Evolutionary conservation across 179 eudicot species (phyloP), one percentile per base, ranked within the genome.

Genomic region (Monotropa hypopitys): DNA sequence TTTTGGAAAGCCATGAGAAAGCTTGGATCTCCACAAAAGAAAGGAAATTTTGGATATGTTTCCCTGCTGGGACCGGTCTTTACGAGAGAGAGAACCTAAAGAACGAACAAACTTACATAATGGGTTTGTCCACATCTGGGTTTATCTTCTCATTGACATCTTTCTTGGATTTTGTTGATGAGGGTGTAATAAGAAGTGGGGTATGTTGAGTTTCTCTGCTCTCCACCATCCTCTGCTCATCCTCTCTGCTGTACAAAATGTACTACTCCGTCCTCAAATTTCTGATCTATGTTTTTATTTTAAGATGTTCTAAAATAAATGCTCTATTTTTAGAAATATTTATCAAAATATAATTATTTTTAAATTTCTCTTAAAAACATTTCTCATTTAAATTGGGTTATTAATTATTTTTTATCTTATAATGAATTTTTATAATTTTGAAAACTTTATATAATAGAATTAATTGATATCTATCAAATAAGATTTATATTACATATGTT

Each of bases 51-150:
- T 83, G 80, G 85, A 83, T 79, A 82, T 79, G 77, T 16, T 75
- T 35, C 65, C 77, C 20, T 43, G 82, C 26, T 83, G 85, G 80
- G 83, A 51, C 83, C 85, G 77, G 73, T 54, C 80, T 66, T 77
- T 63, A 40, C 57, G 62, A 50, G 78, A 59, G 65, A 53, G 21
- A 23, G 45, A 62, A 78, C 72, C 67, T 75, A 51, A 30, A 65
- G 69, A 62, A 81, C 53, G 70, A 70, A 45, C 62, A 75, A 75
- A 82, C 83, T 79, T 79, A 76, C 78, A 80, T 35, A 79, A 23
- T 12, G 62, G 78, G 70, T 74, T 80, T 80, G 78, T 80, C 78
- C 23, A 80, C 70, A 80, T 9, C 73, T 68, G 75, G 70, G 45
- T 75, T 70, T 66, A 66, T 67, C 80, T 70, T 77, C 73, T 77